A percentile compares a stretch with the other conserved stretches of the same genome.
Conservation (phyloP, 176 grass and related monocot species). For the Oryza glumipatula region DNA sequence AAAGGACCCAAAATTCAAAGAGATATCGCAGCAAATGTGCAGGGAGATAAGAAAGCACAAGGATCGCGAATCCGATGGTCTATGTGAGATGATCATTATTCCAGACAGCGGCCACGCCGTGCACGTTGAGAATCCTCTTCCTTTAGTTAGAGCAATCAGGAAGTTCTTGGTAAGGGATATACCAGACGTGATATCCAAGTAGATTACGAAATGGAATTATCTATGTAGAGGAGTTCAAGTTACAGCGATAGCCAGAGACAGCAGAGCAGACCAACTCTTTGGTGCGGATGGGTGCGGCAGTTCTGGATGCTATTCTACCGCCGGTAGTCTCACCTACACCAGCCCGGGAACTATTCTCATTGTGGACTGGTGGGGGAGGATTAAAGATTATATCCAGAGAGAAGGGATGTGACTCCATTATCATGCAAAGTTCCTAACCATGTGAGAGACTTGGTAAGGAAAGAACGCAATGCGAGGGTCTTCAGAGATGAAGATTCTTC, state of each 20-base stretch:
- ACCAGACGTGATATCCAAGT: conserved; percentile 15
- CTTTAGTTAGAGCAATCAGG: conserved; percentile 72
- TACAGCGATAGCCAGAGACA: too few species aligned
- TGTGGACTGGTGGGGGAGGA: too few species aligned
- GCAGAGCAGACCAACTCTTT: too few species aligned
- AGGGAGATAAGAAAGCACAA: conserved; percentile 49
- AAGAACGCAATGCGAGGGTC: neutral
- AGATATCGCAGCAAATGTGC: conserved; percentile 69
- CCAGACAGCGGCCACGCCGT: conserved; percentile 86
- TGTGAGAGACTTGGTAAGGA: neutral
- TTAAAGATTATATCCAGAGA: too few species aligned
- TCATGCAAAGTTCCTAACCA: neutral
- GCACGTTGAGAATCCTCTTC: conserved; percentile 90
- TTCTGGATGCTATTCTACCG: too few species aligned
- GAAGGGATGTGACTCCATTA: too few species aligned
- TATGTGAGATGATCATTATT: conserved; percentile 64
- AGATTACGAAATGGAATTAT: neutral
- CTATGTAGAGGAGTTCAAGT: neutral
- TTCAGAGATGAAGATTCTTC: neutral
- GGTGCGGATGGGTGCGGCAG: too few species aligned
- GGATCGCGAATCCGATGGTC: conserved; percentile 35
- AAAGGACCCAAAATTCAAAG: conserved; percentile 75
- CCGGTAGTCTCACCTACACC: too few species aligned
- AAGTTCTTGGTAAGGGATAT: conserved; percentile 63
- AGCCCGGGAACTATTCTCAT: too few species aligned